Base-by-base conservation (phyloP, 352 stramenopile genomes). In the Phytophthora agathidicida region DNA sequence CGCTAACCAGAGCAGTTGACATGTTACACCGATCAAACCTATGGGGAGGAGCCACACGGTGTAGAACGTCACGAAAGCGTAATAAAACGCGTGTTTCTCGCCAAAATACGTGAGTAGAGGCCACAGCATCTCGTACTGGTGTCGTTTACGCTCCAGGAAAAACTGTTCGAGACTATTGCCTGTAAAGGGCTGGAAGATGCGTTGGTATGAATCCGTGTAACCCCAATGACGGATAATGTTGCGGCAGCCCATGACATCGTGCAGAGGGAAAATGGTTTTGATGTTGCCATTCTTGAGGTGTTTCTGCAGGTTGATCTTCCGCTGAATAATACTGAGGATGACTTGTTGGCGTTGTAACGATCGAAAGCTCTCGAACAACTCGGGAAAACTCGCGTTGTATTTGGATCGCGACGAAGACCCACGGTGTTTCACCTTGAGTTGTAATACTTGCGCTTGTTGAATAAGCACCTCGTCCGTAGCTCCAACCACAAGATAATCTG, bases 111-210 rank as follows among this genome's bases (percentile, higher is more conserved):
- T 91, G 5, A 90, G 68, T 20, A 93, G 31, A 11, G 84, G 80
- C 84, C 84, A 93, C 16, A 93, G 44, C 73, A 91, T 88, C 39
- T 91, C 82, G 63, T 93, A 93, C 46, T 78, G 75, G 41, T 90
- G 79, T 5, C 59, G 67, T 33, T 80, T 83, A 13, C 69, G 49
- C 42, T 93, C 84, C 11, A 77, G 58, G 14, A 91, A 46, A 51
- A 91, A 89, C 42, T 93, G 75, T n/a, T 47, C 42, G 2, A 91
- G 23, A 20, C 60, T 87, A 17, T 60, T 75, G 16, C 64, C 68
- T 4, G 53, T 36, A 37, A 91, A 86, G 0, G 79, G 80, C 61
- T 89, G 80, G 38, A 86, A 91, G 23, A 91, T 55, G 3, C 65
- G 52, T 8, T 43, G 39, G 4, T 46, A 42, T 1, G 51, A 45